These are phyloP conservation scores for Galerina sulciceps DNA, from an alignment of 768 basidiomycete species.

Conservation along the genomic window DNA sequence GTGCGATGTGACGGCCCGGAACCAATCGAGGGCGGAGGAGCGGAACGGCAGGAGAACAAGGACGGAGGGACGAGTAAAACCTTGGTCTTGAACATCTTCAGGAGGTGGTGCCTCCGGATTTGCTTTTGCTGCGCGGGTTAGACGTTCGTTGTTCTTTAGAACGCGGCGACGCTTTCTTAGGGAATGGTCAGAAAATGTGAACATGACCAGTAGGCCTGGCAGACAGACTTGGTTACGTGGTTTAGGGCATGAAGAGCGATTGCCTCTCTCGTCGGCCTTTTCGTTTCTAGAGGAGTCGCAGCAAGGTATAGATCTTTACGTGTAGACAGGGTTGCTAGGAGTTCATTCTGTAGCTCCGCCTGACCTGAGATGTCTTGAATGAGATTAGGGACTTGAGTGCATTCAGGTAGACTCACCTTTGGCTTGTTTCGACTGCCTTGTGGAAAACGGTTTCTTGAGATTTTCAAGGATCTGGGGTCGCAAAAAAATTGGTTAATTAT, in stretches of 20 bases:
- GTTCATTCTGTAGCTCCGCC: constrained; percentile 62
- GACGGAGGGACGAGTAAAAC: constrained; percentile 94
- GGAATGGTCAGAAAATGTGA: not conserved
- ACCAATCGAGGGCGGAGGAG: constrained; percentile 83
- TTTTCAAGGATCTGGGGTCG: constrained; percentile 55
- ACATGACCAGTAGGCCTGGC: not conserved
- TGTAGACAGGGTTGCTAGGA: constrained; percentile 67
- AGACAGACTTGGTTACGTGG: constrained; percentile 82
- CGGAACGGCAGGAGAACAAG: constrained; percentile 94
- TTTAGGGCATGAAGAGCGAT: constrained; percentile 83
- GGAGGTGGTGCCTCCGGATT: constrained; percentile 56
- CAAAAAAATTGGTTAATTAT: not conserved
- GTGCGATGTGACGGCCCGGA: constrained; percentile 77
- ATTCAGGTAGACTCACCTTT: constrained; percentile 43
- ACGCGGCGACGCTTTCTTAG: constrained; percentile 86
- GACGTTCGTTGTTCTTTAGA: constrained; percentile 91
- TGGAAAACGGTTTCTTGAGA: constrained; percentile 57
- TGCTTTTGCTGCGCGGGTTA: constrained; percentile 71
- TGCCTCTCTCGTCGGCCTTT: constrained; percentile 66
- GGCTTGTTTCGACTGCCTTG: constrained; percentile 55
- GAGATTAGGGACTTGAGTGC: not conserved
- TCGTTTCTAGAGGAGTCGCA: constrained; percentile 65
- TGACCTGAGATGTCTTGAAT: constrained; percentile 38
- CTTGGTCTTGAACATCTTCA: constrained; percentile 91
- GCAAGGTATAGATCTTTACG: constrained; percentile 82